Evolutionary conservation across 352 stramenopile genomes (phyloP).

Genomic region (Pythium rishiriense): DNA sequence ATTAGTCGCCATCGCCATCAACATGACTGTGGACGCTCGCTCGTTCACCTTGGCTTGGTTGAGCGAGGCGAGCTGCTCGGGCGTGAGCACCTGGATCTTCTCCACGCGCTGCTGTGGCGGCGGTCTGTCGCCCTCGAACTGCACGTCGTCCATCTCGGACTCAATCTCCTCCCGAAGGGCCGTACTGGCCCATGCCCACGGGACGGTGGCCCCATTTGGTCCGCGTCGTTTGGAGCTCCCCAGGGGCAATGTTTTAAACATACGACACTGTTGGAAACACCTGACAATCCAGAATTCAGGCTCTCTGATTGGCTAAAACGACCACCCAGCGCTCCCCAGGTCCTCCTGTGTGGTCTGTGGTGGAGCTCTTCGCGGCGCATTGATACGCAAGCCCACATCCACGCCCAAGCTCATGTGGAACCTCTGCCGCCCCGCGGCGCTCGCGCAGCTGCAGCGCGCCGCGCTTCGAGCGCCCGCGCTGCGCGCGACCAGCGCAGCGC

Average conservation of each 20-base stretch:
- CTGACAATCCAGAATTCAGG: background rate
- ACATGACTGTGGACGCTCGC: no score
- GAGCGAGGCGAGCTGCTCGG: conserved; percentile 60
- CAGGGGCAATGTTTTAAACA: conserved; percentile 13
- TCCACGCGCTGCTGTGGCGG: conserved; percentile 21
- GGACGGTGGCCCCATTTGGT: background rate
- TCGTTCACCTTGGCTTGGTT: conserved; percentile 71
- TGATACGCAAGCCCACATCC: conserved; percentile 16
- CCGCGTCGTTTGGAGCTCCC: conserved; percentile 4
- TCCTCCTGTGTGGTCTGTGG: conserved; percentile 16
- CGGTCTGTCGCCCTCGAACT: background rate
- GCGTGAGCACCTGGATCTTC: conserved; percentile 63
- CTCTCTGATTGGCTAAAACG: conserved; percentile 19
- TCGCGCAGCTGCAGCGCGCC: conserved; percentile 41
- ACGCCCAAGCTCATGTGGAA: conserved; percentile 46
- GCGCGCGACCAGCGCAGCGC: conserved; percentile 23
- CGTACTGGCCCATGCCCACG: background rate
- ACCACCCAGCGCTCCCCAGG: conserved; percentile 10
- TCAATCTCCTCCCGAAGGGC: background rate
- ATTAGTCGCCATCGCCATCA: no score
- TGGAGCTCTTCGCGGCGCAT: conserved; percentile 14
- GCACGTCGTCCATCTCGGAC: background rate
- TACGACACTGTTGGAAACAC: conserved; percentile 4
- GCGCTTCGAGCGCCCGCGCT: conserved; percentile 15
- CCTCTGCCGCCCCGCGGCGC: conserved; percentile 46